Evolutionary conservation across 2,329 filamentous ascomycete species (phyloP).

Genomic region (Triangularia verruculosa): DNA sequence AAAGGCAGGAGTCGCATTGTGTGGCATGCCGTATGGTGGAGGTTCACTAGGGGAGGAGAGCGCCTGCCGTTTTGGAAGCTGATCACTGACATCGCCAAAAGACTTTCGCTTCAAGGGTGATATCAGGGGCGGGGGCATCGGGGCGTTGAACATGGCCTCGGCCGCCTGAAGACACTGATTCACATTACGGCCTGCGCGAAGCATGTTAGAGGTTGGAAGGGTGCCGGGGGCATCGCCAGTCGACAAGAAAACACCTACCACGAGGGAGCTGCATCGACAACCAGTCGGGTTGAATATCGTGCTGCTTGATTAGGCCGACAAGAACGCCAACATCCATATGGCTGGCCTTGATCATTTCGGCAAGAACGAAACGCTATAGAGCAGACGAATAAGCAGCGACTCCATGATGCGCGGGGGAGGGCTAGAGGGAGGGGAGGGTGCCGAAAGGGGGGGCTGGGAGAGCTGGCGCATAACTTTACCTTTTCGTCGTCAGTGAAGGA

Average conservation of each 20-base stretch:
- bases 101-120: conserved; percentile 34
- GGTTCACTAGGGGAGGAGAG: conserved; percentile 26
- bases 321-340: conserved; percentile 46
- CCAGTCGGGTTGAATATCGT: conserved; percentile 35
- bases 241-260: conserved; percentile 27
- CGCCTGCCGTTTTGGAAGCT: conserved; percentile 33
- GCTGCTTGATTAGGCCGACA: conserved; percentile 44
- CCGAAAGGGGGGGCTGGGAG: background rate
- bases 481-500: conserved; percentile 51
- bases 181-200: conserved; percentile 34
- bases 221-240: background rate
- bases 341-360: conserved; percentile 58
- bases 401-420: conserved; percentile 6
- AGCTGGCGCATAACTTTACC: conserved; percentile 37
- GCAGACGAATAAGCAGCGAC: conserved; percentile 8
- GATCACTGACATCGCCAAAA: conserved; percentile 32
- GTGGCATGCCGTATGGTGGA: conserved; percentile 18
- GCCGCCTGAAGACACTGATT: conserved; percentile 35
- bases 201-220: conserved; percentile 17
- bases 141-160: conserved; percentile 32
- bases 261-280: conserved; percentile 36
- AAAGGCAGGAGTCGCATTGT: conserved; percentile 13
- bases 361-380: conserved; percentile 54
- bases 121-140: conserved; percentile 28
- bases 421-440: conserved; percentile 14